These are phyloP conservation scores for Rhexocercosporidium sp. DNA, from an alignment of 2,329 filamentous ascomycete species.

Conservation along the genomic window DNA sequence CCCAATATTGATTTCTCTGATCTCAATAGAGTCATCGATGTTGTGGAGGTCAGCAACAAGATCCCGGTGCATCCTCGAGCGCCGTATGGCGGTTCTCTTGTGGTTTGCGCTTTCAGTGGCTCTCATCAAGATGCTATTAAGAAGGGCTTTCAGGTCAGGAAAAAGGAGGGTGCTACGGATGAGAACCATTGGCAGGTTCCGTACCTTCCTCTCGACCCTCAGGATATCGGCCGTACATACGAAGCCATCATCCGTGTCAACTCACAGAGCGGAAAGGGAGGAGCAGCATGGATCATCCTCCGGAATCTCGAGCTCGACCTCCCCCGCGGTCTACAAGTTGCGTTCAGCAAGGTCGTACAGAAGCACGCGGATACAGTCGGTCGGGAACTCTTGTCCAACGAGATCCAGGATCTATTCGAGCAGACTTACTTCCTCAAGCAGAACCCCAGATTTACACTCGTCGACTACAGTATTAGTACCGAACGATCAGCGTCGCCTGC, in stretches of 20 bases:
- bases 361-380: conserved; percentile 77
- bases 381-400: conserved; percentile 80
- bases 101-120: conserved; percentile 91
- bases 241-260: conserved; percentile 98
- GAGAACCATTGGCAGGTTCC: conserved; percentile 83
- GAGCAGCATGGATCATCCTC: conserved; percentile 92
- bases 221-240: conserved; percentile 95
- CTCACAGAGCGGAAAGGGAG: conserved; percentile 93
- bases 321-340: conserved; percentile 88
- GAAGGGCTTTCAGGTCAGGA: conserved; percentile 80
- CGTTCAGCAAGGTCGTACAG: conserved; percentile 89
- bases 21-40: conserved; percentile 82
- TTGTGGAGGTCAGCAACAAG: conserved; percentile 92
- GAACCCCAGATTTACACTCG: conserved; percentile 82
- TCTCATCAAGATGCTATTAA: conserved; percentile 97
- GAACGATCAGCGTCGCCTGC: conserved; percentile 80
- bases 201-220: conserved; percentile 90
- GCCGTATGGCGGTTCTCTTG: conserved; percentile 88
- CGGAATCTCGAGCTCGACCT: conserved; percentile 89
- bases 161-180: conserved; percentile 60
- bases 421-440: conserved; percentile 82
- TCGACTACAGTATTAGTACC: conserved; percentile 90
- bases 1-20: conserved; percentile 92
- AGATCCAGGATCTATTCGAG: conserved; percentile 90
- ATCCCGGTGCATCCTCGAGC: conserved; percentile 89